A percentile compares a stretch with the other conserved stretches of the same genome.
phyloP scores from a whole-genome alignment of 495 filamentous ascomycete species.

The Poronia punctata region DNA sequence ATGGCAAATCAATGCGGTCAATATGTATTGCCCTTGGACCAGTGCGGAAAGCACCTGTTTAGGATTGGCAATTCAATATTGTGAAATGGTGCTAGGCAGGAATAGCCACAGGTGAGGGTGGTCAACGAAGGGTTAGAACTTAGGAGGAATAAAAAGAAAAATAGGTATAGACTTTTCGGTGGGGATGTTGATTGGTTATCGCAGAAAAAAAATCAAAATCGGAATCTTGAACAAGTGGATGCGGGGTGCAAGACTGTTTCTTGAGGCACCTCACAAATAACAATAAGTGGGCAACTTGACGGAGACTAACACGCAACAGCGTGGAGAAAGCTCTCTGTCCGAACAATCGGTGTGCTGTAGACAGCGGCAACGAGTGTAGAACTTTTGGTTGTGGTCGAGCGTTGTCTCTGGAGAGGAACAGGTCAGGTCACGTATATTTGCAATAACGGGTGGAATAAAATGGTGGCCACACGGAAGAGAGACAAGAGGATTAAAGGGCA shows the following conservation, averaged over 20 bases:
- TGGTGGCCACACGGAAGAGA: slow-evolving; percentile 13
- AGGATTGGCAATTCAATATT: slow-evolving; percentile 6
- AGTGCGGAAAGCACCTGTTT: slow-evolving; percentile 12
- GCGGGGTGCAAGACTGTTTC: slow-evolving; percentile 23
- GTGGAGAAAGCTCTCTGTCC: no score
- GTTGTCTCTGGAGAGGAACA: background rate
- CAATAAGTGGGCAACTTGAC: slow-evolving; percentile 2
- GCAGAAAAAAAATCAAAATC: slow-evolving; percentile 13
- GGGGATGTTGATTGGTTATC: slow-evolving; percentile 14
- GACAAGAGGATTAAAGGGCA: slow-evolving; percentile 1
- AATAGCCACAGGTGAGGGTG: slow-evolving; percentile 8
- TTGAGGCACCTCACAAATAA: slow-evolving; percentile 4
- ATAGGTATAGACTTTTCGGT: slow-evolving; percentile 11
- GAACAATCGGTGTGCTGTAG: no score
- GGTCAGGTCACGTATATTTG: slow-evolving; percentile 10
- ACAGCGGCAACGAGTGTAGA: slow-evolving; percentile 1
- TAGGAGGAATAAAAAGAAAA: background rate
- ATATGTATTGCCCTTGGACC: no score
- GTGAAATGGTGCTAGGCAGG: slow-evolving; percentile 7
- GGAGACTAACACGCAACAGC: no score
- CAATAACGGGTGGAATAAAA: slow-evolving; percentile 7
- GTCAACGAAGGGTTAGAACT: slow-evolving; percentile 13
- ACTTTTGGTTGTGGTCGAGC: slow-evolving; percentile 2
- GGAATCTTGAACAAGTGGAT: slow-evolving; percentile 13
- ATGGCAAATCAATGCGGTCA: slow-evolving; percentile 5